These are phyloP conservation scores for Apiospora aurea DNA, from an alignment of 2,329 filamentous ascomycete genomes.

Conservation along the genomic window DNA sequence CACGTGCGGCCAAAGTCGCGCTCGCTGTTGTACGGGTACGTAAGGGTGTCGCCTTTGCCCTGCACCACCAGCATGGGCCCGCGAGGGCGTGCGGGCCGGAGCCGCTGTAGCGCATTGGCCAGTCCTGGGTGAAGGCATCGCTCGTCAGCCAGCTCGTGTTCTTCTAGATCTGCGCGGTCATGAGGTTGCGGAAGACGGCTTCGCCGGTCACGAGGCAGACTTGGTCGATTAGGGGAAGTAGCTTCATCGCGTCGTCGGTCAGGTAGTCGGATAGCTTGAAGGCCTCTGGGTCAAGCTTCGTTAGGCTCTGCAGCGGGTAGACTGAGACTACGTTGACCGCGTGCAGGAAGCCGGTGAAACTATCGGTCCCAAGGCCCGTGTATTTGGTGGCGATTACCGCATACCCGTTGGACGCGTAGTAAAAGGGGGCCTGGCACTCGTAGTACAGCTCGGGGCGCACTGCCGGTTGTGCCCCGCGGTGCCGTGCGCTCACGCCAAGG, in stretches of 20 bases:
- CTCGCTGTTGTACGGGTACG: not conserved
- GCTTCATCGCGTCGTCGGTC: not conserved
- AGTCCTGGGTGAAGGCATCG: not conserved
- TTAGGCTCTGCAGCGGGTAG: not conserved
- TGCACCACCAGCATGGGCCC: conserved; percentile 25
- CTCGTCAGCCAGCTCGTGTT: not conserved
- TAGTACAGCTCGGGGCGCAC: no score
- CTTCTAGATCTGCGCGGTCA: not conserved
- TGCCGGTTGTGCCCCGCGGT: no score
- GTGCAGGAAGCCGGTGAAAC: no score
- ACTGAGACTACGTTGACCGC: not conserved
- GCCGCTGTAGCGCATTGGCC: not conserved
- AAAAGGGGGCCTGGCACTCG: no score
- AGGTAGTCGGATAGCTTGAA: not conserved
- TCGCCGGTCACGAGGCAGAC: not conserved
- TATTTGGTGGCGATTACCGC: no score
- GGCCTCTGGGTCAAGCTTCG: not conserved
- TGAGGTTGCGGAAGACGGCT: not conserved
- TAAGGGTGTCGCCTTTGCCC: not conserved
- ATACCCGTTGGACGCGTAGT: no score
- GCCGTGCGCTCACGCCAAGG: no score
- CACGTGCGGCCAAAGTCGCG: conserved; percentile 22
- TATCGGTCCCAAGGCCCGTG: no score
- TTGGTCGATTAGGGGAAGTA: not conserved
- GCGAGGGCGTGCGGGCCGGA: not conserved